Conservation (phyloP, 192 early-diverging fungal species). For the Coemansia sp. region DNA sequence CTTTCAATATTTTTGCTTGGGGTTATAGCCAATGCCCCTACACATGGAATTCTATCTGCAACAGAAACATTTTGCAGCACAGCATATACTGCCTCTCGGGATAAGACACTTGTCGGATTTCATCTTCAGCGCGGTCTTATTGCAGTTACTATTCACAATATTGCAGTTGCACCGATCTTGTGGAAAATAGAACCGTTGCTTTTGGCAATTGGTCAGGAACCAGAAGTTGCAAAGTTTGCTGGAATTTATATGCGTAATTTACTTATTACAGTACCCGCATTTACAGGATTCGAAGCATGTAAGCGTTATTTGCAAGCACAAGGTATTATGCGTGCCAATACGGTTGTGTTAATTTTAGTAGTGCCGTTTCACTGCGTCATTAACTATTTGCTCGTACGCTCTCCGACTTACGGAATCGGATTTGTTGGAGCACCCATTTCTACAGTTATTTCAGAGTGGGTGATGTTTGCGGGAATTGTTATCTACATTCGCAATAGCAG, state of each 20-base stretch:
- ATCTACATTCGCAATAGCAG: constrained; percentile 62
- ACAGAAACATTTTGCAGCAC: constrained; percentile 4
- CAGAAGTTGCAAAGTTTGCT: constrained; percentile 57
- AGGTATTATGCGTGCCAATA: constrained; percentile 77
- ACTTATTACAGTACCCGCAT: constrained; percentile 68
- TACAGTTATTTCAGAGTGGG: constrained; percentile 63
- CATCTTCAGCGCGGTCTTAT: constrained; percentile 13
- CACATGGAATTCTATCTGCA: constrained; percentile 10
- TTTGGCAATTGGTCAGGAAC: constrained; percentile 67
- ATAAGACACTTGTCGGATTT: constrained; percentile 16
- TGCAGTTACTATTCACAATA: constrained; percentile 2
- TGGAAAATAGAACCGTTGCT: constrained; percentile 69
- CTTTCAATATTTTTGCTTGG: constrained; percentile 6
- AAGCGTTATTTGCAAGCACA: constrained; percentile 82
- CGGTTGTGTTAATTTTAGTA: constrained; percentile 64
- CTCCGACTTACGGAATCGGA: constrained; percentile 62
- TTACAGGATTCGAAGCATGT: constrained; percentile 71
- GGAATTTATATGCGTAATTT: constrained; percentile 64
- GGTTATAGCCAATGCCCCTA: constrained; percentile 1
- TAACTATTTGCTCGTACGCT: constrained; percentile 75
- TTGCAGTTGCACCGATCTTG: constrained; percentile 67
- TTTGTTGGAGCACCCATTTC: constrained; percentile 79
- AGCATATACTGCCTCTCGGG: constrained; percentile 11
- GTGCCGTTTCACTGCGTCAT: constrained; percentile 70
- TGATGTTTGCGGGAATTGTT: constrained; percentile 63